phyloP scores from a whole-genome alignment of 257 asterid species.

The Capsicum chinense region DNA sequence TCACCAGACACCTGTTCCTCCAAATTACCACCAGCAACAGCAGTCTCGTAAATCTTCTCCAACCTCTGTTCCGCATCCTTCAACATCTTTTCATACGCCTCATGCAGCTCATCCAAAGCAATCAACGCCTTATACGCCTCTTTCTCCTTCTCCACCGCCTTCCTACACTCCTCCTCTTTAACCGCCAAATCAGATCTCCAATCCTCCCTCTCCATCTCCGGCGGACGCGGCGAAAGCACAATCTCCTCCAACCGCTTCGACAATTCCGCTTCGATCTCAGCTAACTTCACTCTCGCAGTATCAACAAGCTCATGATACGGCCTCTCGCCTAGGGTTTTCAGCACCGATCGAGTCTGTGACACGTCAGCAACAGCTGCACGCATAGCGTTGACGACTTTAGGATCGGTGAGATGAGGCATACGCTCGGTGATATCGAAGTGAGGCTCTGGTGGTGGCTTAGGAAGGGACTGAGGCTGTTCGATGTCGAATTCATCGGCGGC shows the following conservation, averaged over 20 bases:
- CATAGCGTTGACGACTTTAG: slow-evolving; percentile 71
- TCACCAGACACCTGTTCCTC: slow-evolving; percentile 46
- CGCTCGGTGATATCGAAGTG: slow-evolving; percentile 77
- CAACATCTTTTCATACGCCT: slow-evolving; percentile 74
- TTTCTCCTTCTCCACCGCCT: slow-evolving; percentile 50
- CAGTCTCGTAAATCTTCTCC: slow-evolving; percentile 86
- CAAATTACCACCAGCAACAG: slow-evolving; percentile 60
- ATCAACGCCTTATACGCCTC: slow-evolving; percentile 67
- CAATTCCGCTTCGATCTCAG: slow-evolving; percentile 59
- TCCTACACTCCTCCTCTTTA: slow-evolving; percentile 34
- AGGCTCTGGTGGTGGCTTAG: slow-evolving; percentile 54
- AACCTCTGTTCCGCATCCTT: slow-evolving; percentile 74
- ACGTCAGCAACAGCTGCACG: slow-evolving; percentile 76
- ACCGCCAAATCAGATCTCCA: slow-evolving; percentile 32
- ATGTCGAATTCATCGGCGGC: slow-evolving; percentile 58
- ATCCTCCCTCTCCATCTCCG: slow-evolving; percentile 28
- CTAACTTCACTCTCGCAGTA: slow-evolving; percentile 57
- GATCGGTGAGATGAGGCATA: slow-evolving; percentile 85
- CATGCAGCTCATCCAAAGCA: slow-evolving; percentile 83
- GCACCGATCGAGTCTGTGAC: slow-evolving; percentile 71
- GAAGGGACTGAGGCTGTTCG: slow-evolving; percentile 60
- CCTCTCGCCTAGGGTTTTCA: slow-evolving; percentile 68
- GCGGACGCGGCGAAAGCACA: slow-evolving; percentile 40
- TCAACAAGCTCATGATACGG: slow-evolving; percentile 96
- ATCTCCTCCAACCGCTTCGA: slow-evolving; percentile 47